Conservation (phyloP, 179 eudicot genomes). For the Silene vulgaris region DNA sequence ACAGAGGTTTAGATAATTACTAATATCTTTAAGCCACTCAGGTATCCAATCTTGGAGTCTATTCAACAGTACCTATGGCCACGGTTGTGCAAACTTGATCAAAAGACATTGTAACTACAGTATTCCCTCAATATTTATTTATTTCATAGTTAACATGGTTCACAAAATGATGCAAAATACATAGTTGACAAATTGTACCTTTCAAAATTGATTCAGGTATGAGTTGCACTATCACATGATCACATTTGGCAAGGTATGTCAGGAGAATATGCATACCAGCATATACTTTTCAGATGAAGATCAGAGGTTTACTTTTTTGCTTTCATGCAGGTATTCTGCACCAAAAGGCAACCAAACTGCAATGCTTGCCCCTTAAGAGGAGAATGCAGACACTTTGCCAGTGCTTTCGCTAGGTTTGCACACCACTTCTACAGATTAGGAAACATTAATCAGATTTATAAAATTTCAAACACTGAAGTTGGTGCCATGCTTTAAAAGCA, state of each 20-base stretch:
- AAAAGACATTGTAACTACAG: conserved; percentile 59
- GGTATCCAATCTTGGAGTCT: conserved; percentile 62
- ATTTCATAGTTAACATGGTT: neutral
- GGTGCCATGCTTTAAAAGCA: no score
- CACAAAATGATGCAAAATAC: conserved; percentile 3
- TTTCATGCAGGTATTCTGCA: conserved; percentile 77
- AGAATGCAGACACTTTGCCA: conserved; percentile 90
- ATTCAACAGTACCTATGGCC: conserved; percentile 93
- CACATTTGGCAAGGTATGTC: conserved; percentile 90
- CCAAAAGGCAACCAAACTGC: conserved; percentile 85
- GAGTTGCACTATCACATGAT: conserved; percentile 95
- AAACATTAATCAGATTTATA: neutral
- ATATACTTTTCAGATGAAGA: neutral
- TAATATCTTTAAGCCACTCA: conserved; percentile 20
- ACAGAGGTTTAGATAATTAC: neutral
- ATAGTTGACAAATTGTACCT: conserved; percentile 21
- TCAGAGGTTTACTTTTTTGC: neutral
- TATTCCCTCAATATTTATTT: neutral
- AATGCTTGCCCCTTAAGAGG: conserved; percentile 94
- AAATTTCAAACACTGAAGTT: no score
- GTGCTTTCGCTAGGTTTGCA: conserved; percentile 86
- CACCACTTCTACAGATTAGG: conserved; percentile 7
- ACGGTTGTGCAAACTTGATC: conserved; percentile 85
- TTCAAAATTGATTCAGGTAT: conserved; percentile 47
- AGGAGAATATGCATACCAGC: conserved; percentile 1